These are phyloP conservation scores for Termitomyces sp. DNA, from an alignment of 768 basidiomycete genomes.

Conservation along the genomic window DNA sequence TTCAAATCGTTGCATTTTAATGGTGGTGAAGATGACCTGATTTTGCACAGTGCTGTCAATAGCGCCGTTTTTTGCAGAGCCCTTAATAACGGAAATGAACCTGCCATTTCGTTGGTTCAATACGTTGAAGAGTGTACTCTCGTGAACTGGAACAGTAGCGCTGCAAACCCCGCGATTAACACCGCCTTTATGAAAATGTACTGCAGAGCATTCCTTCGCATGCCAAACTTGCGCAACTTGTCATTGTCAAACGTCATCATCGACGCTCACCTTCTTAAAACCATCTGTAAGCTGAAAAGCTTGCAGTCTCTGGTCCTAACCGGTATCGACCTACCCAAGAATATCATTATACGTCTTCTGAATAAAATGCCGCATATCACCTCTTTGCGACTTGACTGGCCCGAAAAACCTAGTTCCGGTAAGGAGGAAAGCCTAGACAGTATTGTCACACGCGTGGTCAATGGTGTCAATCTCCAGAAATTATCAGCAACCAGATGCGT, in stretches of 20 bases:
- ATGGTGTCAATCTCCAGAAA: background rate
- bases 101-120: conserved; percentile 24
- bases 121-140: conserved; percentile 25
- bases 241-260: background rate
- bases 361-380: background rate
- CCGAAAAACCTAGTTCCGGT: no score
- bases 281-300: conserved; percentile 6
- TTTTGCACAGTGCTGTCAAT: background rate
- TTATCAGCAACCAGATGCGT: background rate
- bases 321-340: background rate
- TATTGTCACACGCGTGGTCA: background rate
- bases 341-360: background rate
- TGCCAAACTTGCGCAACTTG: conserved; percentile 14
- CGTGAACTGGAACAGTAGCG: conserved; percentile 2
- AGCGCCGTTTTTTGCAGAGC: conserved; percentile 22
- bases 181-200: conserved; percentile 14
- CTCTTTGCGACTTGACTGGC: conserved; percentile 3
- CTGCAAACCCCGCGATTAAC: background rate
- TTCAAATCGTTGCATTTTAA: conserved; percentile 30
- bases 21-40: background rate
- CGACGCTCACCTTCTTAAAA: conserved; percentile 8
- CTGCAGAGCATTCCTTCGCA: conserved; percentile 8
- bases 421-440: background rate
- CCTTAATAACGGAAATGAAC: conserved; percentile 20
- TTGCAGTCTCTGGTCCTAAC: conserved; percentile 1